phyloP scores from a whole-genome alignment of 306 rosid species.

The Rosa rugosa region DNA sequence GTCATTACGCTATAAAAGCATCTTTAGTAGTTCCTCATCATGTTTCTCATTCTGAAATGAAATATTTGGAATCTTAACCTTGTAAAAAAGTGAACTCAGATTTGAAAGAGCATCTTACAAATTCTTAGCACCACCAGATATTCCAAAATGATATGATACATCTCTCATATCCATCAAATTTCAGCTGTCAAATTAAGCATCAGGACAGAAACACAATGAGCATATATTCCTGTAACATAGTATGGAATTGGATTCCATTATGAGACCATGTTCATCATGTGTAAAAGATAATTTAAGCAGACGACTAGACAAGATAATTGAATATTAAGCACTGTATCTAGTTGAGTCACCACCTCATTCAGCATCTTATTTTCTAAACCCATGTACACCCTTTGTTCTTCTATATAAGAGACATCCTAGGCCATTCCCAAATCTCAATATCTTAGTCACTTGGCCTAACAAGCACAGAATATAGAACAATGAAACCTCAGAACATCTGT shows the following conservation, averaged over 20 bases:
- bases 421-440: slow-evolving; percentile 16
- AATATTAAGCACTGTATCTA: neutral
- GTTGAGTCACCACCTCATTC: neutral
- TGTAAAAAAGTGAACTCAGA: neutral
- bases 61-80: slow-evolving; percentile 5
- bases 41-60: neutral
- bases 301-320: neutral
- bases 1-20: slow-evolving; percentile 2
- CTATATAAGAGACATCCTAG: slow-evolving; percentile 25
- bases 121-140: neutral
- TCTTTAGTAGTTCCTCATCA: slow-evolving; percentile 1
- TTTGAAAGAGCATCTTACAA: slow-evolving; percentile 8
- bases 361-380: slow-evolving; percentile 1
- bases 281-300: neutral
- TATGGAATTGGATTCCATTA: slow-evolving; percentile 8
- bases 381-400: neutral
- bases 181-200: slow-evolving; percentile 6
- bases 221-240: slow-evolving; percentile 17
- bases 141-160: neutral
- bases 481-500: slow-evolving; percentile 29
- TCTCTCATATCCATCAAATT: neutral
- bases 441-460: slow-evolving; percentile 18
- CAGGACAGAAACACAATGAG: slow-evolving; percentile 6
- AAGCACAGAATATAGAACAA: neutral
- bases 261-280: neutral